Conservation (phyloP, 208 protist species). For the Leishmania guyanensis region DNA sequence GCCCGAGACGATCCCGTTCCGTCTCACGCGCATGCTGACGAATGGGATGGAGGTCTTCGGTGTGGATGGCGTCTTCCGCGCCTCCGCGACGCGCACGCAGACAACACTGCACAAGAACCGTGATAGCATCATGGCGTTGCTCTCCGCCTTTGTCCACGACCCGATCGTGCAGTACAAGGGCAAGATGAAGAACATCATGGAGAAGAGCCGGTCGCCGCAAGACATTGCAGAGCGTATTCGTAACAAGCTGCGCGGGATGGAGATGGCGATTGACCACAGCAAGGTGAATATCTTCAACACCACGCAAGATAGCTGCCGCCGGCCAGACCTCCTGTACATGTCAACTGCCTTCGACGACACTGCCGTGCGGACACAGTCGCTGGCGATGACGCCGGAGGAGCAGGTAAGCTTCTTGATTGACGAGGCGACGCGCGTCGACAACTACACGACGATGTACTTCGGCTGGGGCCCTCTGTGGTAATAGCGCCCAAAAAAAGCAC, state of each 20-base stretch:
- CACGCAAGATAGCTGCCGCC: slow-evolving; percentile 67
- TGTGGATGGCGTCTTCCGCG: slow-evolving; percentile 98
- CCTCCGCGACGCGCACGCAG: slow-evolving; percentile 98
- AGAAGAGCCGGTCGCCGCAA: slow-evolving; percentile 86
- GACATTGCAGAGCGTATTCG: slow-evolving; percentile 96
- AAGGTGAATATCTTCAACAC: slow-evolving; percentile 83
- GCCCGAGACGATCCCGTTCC: slow-evolving; percentile 99
- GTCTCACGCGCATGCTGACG: slow-evolving; percentile 99
- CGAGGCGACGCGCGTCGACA: slow-evolving; percentile 86
- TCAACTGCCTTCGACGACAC: slow-evolving; percentile 87
- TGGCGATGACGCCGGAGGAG: slow-evolving; percentile 58
- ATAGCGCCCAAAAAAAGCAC: background rate
- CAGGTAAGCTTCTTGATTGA: slow-evolving; percentile 91
- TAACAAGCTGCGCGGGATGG: slow-evolving; percentile 98
- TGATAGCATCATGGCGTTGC: slow-evolving; percentile 98
- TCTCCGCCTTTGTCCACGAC: slow-evolving; percentile 99
- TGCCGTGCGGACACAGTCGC: slow-evolving; percentile 45
- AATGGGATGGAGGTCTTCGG: slow-evolving; percentile 99
- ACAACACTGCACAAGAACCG: slow-evolving; percentile 96
- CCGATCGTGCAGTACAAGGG: slow-evolving; percentile 97
- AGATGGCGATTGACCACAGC: slow-evolving; percentile 90
- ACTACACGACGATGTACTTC: slow-evolving; percentile 91
- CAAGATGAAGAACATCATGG: slow-evolving; percentile 98
- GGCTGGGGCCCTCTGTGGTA: slow-evolving; percentile 93
- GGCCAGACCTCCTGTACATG: slow-evolving; percentile 90